These are phyloP conservation scores for Fusarium pseudograminearum DNA, from an alignment of 2,329 filamentous ascomycete genomes.

Conservation along the genomic window DNA sequence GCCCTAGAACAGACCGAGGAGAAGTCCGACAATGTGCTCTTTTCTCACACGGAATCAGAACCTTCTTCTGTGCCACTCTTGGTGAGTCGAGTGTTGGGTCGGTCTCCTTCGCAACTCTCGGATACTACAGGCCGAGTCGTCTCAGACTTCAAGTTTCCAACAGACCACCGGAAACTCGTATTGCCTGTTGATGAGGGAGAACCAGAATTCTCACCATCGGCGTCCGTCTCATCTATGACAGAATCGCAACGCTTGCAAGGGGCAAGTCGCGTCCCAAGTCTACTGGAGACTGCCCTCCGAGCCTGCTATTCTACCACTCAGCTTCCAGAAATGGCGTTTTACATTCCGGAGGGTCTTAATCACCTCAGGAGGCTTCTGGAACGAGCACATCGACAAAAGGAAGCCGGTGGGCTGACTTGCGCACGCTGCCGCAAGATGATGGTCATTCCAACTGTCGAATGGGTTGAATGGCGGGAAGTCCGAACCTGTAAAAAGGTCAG, in stretches of 20 bases:
- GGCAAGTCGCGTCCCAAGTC: constrained; percentile 58
- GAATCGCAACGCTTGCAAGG: constrained; percentile 27
- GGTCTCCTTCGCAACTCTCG: constrained; percentile 51
- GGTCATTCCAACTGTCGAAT: constrained; percentile 65
- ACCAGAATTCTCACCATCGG: constrained; percentile 18
- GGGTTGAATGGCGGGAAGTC: constrained; percentile 72
- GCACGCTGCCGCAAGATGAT: constrained; percentile 63
- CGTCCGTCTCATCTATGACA: constrained; percentile 18
- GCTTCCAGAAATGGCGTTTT: constrained; percentile 57
- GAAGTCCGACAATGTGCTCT: constrained; percentile 21
- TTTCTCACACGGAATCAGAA: constrained; percentile 17
- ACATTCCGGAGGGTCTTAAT: constrained; percentile 57
- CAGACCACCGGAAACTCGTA: constrained; percentile 30
- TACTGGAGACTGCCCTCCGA: constrained; percentile 64
- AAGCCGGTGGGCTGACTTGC: constrained; percentile 64
- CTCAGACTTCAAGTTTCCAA: constrained; percentile 50
- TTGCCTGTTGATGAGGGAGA: constrained; percentile 43
- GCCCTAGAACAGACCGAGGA: constrained; percentile 16
- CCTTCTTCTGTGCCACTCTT: constrained; percentile 32
- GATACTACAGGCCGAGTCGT: constrained; percentile 48
- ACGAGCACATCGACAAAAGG: constrained; percentile 56
- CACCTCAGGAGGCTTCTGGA: constrained; percentile 58
- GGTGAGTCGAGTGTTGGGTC: constrained; percentile 45
- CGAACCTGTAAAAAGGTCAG: constrained; percentile 32
- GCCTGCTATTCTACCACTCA: constrained; percentile 59